phyloP scores from a whole-genome alignment of 1,284 basidiomycete species.

The Cryptococcus sp. region DNA sequence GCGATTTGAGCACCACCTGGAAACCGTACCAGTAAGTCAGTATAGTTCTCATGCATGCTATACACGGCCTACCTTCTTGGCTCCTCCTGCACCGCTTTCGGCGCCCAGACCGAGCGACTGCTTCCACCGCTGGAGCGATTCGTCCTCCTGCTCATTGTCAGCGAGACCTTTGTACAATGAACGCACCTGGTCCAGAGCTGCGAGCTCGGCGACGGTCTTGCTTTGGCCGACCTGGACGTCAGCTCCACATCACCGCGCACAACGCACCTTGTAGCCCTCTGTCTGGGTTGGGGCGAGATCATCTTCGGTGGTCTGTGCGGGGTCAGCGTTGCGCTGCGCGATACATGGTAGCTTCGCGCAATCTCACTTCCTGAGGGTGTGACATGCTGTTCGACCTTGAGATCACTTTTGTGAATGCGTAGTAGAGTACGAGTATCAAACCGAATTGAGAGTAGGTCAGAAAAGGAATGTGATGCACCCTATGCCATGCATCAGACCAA shows the following conservation, averaged over 20 bases:
- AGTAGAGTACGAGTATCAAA: too few relatives aligned
- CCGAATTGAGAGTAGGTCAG: too few relatives aligned
- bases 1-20: slow-evolving; percentile 52
- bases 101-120: slow-evolving; percentile 57
- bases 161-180: not conserved
- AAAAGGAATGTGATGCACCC: too few relatives aligned
- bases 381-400: slow-evolving; percentile 19
- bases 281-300: slow-evolving; percentile 49
- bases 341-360: not conserved
- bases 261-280: slow-evolving; percentile 51
- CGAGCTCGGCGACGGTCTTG: slow-evolving; percentile 59
- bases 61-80: slow-evolving; percentile 42
- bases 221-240: slow-evolving; percentile 45
- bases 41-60: not conserved
- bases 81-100: slow-evolving; percentile 34
- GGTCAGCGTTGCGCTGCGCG: not conserved
- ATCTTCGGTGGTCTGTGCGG: slow-evolving; percentile 38
- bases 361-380: slow-evolving; percentile 26
- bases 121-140: slow-evolving; percentile 61
- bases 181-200: slow-evolving; percentile 52
- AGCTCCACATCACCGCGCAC: not conserved
- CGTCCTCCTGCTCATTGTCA: slow-evolving; percentile 54
- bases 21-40: not conserved
- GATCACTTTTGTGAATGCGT: too few relatives aligned
- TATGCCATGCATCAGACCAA: too few relatives aligned